phyloP scores from a whole-genome alignment of 176 grass and related monocot genomes.

The Eleusine indica region DNA sequence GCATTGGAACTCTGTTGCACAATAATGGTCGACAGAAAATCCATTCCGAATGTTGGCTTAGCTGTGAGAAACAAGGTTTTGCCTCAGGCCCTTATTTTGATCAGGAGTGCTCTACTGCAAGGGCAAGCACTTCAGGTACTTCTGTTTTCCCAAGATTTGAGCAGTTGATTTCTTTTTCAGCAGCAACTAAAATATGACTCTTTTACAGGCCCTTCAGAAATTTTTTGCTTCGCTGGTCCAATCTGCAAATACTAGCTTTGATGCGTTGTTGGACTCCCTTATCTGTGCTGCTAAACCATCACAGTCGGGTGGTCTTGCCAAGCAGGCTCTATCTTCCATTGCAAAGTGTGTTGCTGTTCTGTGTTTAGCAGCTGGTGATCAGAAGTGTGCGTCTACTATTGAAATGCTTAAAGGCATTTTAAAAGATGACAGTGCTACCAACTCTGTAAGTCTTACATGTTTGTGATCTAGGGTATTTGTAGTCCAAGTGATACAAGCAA shows the following conservation, averaged over 20 bases:
- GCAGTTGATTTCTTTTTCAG: neutral
- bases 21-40: constrained; percentile 79
- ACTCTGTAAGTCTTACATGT: constrained; percentile 53
- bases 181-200: constrained; percentile 20
- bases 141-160: neutral
- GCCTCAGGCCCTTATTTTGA: constrained; percentile 83
- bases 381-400: constrained; percentile 89
- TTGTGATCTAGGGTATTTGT: neutral
- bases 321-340: constrained; percentile 88
- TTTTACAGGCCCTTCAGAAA: constrained; percentile 71
- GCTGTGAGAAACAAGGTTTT: constrained; percentile 82
- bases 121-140: constrained; percentile 85
- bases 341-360: constrained; percentile 95
- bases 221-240: constrained; percentile 87
- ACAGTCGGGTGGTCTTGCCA: constrained; percentile 75
- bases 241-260: constrained; percentile 85
- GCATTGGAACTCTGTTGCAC: constrained; percentile 92
- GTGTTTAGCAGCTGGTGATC: constrained; percentile 82
- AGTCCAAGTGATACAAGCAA: neutral
- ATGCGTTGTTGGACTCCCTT: constrained; percentile 79
- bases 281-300: constrained; percentile 83
- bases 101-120: constrained; percentile 90
- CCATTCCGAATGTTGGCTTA: constrained; percentile 76
- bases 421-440: constrained; percentile 68
- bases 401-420: constrained; percentile 94